phyloP scores from a whole-genome alignment of 2,329 filamentous ascomycete genomes.

The Fusarium pilosicola region DNA sequence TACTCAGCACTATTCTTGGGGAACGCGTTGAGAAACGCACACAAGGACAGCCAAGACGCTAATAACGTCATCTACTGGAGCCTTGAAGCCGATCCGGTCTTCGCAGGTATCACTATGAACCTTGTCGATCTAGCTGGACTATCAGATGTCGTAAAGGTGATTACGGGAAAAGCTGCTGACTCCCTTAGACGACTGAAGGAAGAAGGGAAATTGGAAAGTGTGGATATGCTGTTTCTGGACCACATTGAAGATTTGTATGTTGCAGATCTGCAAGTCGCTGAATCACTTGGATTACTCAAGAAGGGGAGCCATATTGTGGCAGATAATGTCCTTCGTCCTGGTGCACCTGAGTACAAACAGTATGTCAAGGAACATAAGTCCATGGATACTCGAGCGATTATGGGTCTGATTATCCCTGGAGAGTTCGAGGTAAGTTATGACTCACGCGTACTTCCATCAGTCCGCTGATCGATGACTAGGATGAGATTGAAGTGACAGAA shows the following conservation, averaged over 20 bases:
- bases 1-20: neutral
- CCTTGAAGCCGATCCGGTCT: neutral
- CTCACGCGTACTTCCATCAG: neutral
- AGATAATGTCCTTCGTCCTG: neutral
- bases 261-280: fast-evolving
- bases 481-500: neutral
- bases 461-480: neutral
- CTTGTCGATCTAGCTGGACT: neutral
- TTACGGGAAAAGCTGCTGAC: neutral
- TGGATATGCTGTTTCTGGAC: neutral
- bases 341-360: neutral
- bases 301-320: neutral
- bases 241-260: neutral
- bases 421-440: neutral
- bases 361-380: neutral
- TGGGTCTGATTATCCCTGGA: neutral
- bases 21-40: neutral
- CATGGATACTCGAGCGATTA: neutral
- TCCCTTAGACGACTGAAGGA: neutral
- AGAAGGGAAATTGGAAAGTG: neutral
- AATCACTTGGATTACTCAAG: neutral
- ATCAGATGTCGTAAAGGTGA: neutral
- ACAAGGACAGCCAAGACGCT: neutral
- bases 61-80: neutral
- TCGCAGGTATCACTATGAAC: neutral